Evolutionary conservation across 306 rosid species (phyloP), one percentile per base, ranked within the genome.

Genomic region (Psophocarpus tetragonolobus): DNA sequence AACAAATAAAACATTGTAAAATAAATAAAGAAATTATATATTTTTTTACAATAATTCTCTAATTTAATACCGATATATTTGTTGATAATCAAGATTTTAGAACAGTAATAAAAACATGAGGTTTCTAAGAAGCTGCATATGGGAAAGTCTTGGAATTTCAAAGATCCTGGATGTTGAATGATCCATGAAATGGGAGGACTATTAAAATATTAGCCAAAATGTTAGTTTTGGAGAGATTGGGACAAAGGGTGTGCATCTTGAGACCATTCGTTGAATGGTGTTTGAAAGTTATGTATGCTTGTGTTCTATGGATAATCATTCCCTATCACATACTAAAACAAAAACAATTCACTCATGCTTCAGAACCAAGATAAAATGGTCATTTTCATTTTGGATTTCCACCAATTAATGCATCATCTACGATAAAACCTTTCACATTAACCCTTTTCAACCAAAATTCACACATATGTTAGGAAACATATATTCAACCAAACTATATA

Each of bases 351-450:
- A 39, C 24, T 15, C 48, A 35, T 82, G 61, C 54, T 58, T 56
- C 8, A 36, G 20, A 53, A 51, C 48, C 26, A 12, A 48, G 17
- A 54, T 24, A 30, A 68, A 44, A 44, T 8, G 50, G 85, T 86
- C 91, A 21, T 75, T 62, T 41, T 88, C 86, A 67, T 38, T 69
- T 69, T 54, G 68, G 51, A 62, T 44, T 80, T 41, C n/a, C 53
- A 21, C 65, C 41, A 36, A 79, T 65, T 58, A 0, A 69, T 75
- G 8, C 67, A 11, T 12, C 60, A 61, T 70, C 80, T 67, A 29
- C 24, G 71, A 72, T 30, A 14, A 76, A 66, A 65, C 84, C 71
- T 77, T 90, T 87, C 88, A 90, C 90, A 90, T 80, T 83, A 82
- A 82, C 15, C 74, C 14, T 29, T 12, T 42, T 1, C 17, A 12